Conservation (phyloP, 2,329 filamentous ascomycete genomes). For the Dactylella cylindrospora region DNA sequence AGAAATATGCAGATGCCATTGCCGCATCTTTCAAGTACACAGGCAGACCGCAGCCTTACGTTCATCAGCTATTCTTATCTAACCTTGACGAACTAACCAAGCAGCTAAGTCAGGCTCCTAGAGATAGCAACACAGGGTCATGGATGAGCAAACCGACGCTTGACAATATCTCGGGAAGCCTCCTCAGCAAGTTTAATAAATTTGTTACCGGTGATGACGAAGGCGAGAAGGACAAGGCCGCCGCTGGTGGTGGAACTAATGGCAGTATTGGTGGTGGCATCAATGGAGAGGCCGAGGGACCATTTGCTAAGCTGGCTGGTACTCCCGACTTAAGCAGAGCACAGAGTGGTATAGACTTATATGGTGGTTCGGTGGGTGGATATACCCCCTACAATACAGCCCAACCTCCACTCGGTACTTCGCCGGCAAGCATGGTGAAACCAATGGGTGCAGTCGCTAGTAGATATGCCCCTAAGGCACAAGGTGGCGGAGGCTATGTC, state of each 20-base stretch:
- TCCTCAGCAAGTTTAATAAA: conserved; percentile 92
- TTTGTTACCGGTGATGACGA: conserved; percentile 89
- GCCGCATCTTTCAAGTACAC: conserved; percentile 72
- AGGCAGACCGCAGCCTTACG: conserved; percentile 82
- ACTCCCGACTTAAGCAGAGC: conserved; percentile 73
- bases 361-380: conserved; percentile 56
- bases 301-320: conserved; percentile 79
- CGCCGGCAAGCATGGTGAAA: conserved; percentile 42
- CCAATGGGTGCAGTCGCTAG: conserved; percentile 38
- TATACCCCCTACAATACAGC: conserved; percentile 33
- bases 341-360: conserved; percentile 74
- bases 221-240: conserved; percentile 50
- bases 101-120: conserved; percentile 80
- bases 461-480: conserved; percentile 44
- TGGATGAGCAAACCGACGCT: conserved; percentile 96
- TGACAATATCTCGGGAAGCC: conserved; percentile 87
- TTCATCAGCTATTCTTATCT: conserved; percentile 71
- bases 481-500: conserved; percentile 51
- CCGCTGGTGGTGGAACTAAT: conserved; percentile 53
- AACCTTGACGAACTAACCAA: conserved; percentile 80
- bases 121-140: conserved; percentile 67
- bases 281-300: conserved; percentile 64
- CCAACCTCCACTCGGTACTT: conserved; percentile 27
- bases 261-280: not conserved
- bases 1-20: conserved; percentile 89